Evolutionary conservation across 331 rosid genomes (phyloP).

Genomic region (Rosa hybrid): DNA sequence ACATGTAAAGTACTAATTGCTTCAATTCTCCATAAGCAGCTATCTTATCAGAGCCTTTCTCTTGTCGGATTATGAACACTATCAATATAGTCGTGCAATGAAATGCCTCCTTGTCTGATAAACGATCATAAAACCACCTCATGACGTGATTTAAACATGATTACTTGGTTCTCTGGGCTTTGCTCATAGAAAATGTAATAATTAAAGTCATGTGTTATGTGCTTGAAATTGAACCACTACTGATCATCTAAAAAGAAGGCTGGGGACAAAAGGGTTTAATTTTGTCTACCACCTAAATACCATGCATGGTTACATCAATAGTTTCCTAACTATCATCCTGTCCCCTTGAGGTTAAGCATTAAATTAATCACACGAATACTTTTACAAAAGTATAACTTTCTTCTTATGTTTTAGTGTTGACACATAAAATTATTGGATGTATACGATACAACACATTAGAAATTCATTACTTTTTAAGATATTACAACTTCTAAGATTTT

Average conservation of each 20-base stretch:
- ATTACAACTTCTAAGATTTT: no score
- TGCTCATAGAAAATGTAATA: background rate
- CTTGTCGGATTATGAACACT: no score
- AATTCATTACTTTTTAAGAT: no score
- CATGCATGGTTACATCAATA: background rate
- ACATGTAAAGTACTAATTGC: background rate
- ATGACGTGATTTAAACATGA: background rate
- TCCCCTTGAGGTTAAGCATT: background rate
- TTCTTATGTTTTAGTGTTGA: background rate
- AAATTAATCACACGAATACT: background rate
- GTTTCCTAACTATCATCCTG: background rate
- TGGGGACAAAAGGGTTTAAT: background rate
- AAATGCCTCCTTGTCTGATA: conserved; percentile 1
- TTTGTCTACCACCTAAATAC: conserved; percentile 2
- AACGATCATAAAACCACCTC: conserved; percentile 6
- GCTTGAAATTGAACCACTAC: background rate
- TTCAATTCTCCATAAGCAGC: background rate
- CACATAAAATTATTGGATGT: no score
- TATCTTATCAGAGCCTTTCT: background rate
- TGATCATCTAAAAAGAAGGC: background rate
- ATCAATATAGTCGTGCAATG: background rate
- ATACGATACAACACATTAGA: no score
- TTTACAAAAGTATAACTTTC: background rate
- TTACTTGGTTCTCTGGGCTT: background rate
- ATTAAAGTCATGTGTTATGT: background rate